phyloP scores from a whole-genome alignment of 495 filamentous ascomycete genomes.

The Durotheca rogersii region DNA sequence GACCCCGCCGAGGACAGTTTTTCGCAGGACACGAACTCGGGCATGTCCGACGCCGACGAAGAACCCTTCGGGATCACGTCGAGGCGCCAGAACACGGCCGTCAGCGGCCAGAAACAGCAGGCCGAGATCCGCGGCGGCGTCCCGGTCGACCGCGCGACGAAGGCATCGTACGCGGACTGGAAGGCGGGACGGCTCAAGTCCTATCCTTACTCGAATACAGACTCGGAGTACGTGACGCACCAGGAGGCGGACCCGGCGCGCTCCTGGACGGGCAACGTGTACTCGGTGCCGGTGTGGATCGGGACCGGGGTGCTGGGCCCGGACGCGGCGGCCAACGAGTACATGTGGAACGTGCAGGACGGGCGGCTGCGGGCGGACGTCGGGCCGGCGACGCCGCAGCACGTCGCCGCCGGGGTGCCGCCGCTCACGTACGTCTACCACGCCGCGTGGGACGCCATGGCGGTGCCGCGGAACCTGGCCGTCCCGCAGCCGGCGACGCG shows the following conservation, averaged over 20 bases:
- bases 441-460: conserved; percentile 45
- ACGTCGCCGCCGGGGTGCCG: conserved; percentile 46
- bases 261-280: conserved; percentile 30
- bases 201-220: conserved; percentile 28
- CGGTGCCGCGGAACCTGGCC: conserved; percentile 24
- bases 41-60: conserved; percentile 33
- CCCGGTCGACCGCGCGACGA: background rate
- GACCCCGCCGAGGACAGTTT: conserved; percentile 34
- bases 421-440: conserved; percentile 37
- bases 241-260: conserved; percentile 14
- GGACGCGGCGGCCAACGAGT: conserved; percentile 39
- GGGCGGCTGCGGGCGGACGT: conserved; percentile 25
- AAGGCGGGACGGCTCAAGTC: conserved; percentile 31
- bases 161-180: conserved; percentile 19
- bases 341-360: conserved; percentile 41
- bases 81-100: background rate
- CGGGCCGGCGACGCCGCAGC: conserved; percentile 42
- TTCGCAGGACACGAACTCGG: conserved; percentile 3
- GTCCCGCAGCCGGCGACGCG: conserved; percentile 26
- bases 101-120: background rate
- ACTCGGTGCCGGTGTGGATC: conserved; percentile 40
- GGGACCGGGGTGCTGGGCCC: conserved; percentile 31
- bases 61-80: conserved; percentile 18
- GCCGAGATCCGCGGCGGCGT: background rate
- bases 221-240: conserved; percentile 25